A percentile compares a stretch with the other conserved stretches of the same genome.
Evolutionary conservation across 2,329 filamentous ascomycete species (phyloP).

Genomic region (Colletotrichum phormii): DNA sequence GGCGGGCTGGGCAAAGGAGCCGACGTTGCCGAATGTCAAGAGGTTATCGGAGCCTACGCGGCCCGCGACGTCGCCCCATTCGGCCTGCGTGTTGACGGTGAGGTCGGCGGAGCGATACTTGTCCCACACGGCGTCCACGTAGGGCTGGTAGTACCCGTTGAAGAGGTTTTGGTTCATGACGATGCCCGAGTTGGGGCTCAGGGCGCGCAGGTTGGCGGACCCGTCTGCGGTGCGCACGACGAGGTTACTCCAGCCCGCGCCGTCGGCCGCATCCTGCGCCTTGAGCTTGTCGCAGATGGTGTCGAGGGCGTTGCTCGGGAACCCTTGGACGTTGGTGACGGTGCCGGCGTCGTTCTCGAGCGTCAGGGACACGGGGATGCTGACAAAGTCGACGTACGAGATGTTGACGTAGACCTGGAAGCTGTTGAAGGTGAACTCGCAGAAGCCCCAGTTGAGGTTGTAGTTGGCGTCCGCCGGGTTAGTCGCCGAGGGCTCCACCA

Average conservation of each 20-base stretch:
- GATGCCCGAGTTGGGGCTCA: conserved; percentile 65
- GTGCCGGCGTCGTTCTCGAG: conserved; percentile 60
- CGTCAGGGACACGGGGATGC: conserved; percentile 69
- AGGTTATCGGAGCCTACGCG: conserved; percentile 49
- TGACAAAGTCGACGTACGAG: conserved; percentile 81
- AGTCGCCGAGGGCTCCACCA: conserved; percentile 80
- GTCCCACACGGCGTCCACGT: conserved; percentile 64
- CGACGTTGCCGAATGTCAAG: conserved; percentile 54
- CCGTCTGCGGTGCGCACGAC: conserved; percentile 55
- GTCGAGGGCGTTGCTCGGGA: conserved; percentile 59
- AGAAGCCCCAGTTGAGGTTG: conserved; percentile 72
- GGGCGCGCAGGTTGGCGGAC: conserved; percentile 56
- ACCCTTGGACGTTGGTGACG: conserved; percentile 60
- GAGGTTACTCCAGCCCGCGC: conserved; percentile 64
- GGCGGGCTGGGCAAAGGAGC: conserved; percentile 58
- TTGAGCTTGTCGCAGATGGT: conserved; percentile 57
- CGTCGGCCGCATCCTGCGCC: conserved; percentile 58
- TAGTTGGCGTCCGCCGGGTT: conserved; percentile 75
- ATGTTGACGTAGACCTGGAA: conserved; percentile 75
- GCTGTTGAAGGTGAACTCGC: conserved; percentile 75
- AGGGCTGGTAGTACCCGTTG: conserved; percentile 60
- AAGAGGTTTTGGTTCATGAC: conserved; percentile 59
- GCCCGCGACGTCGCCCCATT: conserved; percentile 61
- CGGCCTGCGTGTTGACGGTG: conserved; percentile 64
- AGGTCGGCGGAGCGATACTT: conserved; percentile 59